Conservation (phyloP, 176 grass and related monocot genomes). For the Alopecurus myosuroides region DNA sequence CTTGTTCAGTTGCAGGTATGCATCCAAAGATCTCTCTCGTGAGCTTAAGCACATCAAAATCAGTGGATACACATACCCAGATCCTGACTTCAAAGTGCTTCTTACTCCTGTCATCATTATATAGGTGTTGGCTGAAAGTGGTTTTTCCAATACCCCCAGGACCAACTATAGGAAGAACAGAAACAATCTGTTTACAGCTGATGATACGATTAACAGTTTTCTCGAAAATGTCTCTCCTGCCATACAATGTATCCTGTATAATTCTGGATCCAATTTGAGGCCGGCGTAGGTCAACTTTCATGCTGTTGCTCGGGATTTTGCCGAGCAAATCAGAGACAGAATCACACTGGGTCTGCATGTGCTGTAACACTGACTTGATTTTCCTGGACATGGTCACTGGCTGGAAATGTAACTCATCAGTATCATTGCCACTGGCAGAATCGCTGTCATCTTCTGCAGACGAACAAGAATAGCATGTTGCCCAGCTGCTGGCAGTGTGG, state of each 20-base stretch:
- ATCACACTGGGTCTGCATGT: background rate
- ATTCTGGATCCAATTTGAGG: background rate
- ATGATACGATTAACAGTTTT: background rate
- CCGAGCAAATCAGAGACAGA: background rate
- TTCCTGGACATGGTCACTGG: background rate
- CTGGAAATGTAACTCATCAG: background rate
- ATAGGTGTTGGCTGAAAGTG: background rate
- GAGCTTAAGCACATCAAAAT: background rate
- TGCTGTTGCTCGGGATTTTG: background rate
- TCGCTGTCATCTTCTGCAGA: too few species aligned
- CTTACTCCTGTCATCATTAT: background rate
- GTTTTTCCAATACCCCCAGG: background rate
- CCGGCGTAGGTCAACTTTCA: rapidly evolving
- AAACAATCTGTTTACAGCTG: background rate
- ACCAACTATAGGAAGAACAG: background rate
- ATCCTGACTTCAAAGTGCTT: background rate
- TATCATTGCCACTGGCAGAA: background rate
- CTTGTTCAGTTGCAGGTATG: background rate
- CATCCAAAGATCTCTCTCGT: background rate
- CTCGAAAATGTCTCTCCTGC: background rate
- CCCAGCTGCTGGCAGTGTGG: background rate
- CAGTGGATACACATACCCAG: background rate
- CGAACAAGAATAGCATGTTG: background rate
- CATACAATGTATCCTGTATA: background rate
- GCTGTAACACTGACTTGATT: background rate